A percentile compares a stretch with the other conserved stretches of the same genome.
phyloP scores from a whole-genome alignment of 2,329 filamentous ascomycete genomes.

The Ophiostoma quercus region DNA sequence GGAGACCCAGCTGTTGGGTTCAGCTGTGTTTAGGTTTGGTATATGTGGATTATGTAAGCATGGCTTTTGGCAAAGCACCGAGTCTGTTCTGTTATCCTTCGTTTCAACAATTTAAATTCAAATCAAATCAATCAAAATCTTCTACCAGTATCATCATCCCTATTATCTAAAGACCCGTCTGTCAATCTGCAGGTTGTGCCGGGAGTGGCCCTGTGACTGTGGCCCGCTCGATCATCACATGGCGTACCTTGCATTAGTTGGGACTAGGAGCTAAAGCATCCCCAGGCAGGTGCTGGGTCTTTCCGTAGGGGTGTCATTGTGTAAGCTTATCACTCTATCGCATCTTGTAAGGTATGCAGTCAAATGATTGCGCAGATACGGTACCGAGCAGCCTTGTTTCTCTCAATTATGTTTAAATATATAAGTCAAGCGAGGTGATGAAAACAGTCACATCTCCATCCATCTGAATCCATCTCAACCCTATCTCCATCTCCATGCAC shows the following conservation, averaged over 20 bases:
- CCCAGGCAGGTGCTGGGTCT: neutral
- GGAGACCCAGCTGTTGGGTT: neutral
- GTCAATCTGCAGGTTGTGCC: conserved; percentile 11
- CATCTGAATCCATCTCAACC: no score
- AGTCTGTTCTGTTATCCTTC: no score
- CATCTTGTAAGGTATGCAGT: no score
- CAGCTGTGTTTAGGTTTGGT: neutral
- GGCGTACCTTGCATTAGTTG: conserved; percentile 20
- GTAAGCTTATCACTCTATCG: neutral
- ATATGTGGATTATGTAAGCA: neutral
- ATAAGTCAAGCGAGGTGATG: neutral
- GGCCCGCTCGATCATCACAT: conserved; percentile 11
- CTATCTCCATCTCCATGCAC: neutral
- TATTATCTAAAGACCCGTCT: neutral
- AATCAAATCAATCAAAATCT: no score
- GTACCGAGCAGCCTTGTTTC: no score
- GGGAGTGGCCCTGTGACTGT: neutral
- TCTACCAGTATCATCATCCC: no score
- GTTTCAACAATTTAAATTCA: no score
- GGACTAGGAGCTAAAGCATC: neutral
- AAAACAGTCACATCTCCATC: neutral
- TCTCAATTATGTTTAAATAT: no score
- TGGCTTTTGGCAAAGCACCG: no score
- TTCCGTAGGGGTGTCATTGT: neutral
- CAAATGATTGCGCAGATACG: no score